These are phyloP conservation scores for Marsdenia floribunda DNA, from an alignment of 257 asterid genomes.

Conservation along the genomic window DNA sequence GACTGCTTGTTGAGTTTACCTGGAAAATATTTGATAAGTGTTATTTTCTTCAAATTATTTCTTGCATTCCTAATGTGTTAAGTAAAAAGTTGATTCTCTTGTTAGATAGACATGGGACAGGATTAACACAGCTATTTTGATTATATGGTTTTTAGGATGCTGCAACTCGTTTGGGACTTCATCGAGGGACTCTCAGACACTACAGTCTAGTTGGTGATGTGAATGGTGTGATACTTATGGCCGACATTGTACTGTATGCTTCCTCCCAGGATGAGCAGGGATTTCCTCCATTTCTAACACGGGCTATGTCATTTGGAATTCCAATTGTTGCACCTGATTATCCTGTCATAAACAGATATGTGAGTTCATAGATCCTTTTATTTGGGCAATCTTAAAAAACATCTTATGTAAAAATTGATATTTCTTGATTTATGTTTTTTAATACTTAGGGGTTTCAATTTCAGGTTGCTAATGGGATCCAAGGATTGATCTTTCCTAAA, in stretches of 20 bases:
- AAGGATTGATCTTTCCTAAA: conserved; percentile 61
- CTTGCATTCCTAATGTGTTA: neutral
- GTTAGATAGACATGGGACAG: conserved; percentile 8
- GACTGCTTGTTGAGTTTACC: neutral
- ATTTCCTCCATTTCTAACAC: conserved; percentile 71
- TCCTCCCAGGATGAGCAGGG: conserved; percentile 92
- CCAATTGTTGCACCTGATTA: conserved; percentile 79
- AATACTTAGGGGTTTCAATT: conserved; percentile 19
- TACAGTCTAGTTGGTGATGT: conserved; percentile 66
- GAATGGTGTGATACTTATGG: conserved; percentile 73
- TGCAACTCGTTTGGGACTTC: conserved; percentile 68
- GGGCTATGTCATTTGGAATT: conserved; percentile 92
- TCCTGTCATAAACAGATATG: conserved; percentile 64
- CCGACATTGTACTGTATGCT: conserved; percentile 80
- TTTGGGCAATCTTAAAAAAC: neutral
- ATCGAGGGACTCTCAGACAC: conserved; percentile 69
- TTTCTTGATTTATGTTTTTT: conserved; percentile 18
- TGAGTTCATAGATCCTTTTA: conserved; percentile 33
- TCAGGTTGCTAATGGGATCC: conserved; percentile 82
- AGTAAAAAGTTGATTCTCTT: neutral
- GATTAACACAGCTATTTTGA: neutral
- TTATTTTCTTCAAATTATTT: neutral
- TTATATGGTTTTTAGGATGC: conserved; percentile 45
- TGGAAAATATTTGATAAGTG: neutral
- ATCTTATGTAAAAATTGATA: neutral